These are phyloP conservation scores for Beauveria scarabaeidicola DNA, from an alignment of 2,329 filamentous ascomycete species.

Conservation along the genomic window DNA sequence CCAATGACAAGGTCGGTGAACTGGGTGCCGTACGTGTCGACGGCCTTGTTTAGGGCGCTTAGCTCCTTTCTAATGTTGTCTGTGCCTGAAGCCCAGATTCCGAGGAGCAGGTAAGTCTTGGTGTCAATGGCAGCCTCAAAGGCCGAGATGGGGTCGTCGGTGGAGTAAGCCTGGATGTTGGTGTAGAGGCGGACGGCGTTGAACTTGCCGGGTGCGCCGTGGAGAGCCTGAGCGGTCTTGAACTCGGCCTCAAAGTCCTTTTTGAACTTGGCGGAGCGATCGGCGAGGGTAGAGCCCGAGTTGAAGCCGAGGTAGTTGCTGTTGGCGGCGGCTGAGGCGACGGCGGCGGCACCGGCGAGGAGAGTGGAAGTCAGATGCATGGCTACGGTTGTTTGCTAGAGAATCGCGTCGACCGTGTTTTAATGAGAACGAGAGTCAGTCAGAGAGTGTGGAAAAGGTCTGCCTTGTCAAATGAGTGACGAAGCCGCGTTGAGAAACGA, in stretches of 20 bases:
- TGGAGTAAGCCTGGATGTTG: constrained; percentile 55
- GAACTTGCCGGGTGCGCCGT: constrained; percentile 44
- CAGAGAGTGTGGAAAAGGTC: background rate
- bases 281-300: constrained; percentile 38
- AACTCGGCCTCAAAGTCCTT: constrained; percentile 38
- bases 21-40: constrained; percentile 41
- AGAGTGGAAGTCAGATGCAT: constrained; percentile 35
- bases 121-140: constrained; percentile 62
- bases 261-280: constrained; percentile 45
- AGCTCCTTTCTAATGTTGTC: constrained; percentile 52
- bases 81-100: constrained; percentile 53
- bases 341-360: constrained; percentile 30
- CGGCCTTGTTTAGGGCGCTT: constrained; percentile 47
- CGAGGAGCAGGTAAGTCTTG: constrained; percentile 53
- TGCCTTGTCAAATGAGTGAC: constrained; percentile 6
- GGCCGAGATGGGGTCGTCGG: constrained; percentile 71
- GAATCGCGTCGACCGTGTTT: background rate
- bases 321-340: constrained; percentile 26
- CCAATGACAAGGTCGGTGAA: constrained; percentile 52
- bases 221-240: constrained; percentile 30
- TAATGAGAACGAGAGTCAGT: background rate
- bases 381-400: constrained; percentile 13
- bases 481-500: background rate
- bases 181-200: constrained; percentile 58
- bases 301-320: constrained; percentile 47